These are phyloP conservation scores for Pelargonium cotyledonis DNA, from an alignment of 441 rosid genomes.

Conservation along the genomic window DNA sequence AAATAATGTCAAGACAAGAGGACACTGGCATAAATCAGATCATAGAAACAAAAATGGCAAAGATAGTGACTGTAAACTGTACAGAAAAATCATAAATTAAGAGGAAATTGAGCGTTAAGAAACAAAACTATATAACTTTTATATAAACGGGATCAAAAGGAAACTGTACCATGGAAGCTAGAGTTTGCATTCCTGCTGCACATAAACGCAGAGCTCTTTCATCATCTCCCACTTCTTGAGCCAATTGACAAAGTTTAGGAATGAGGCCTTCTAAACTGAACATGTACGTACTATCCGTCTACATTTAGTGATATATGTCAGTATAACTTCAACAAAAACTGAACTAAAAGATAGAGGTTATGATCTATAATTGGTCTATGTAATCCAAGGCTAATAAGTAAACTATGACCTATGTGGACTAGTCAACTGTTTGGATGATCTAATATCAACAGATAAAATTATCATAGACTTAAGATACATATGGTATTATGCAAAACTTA, in stretches of 20 bases:
- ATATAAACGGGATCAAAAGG: neutral
- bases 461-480: neutral
- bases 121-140: too few species aligned
- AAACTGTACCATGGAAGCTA: slow-evolving; percentile 72
- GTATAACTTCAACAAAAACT: slow-evolving; percentile 16
- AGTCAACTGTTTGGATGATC: neutral
- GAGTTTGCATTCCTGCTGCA: slow-evolving; percentile 70
- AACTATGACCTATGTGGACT: neutral
- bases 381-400: neutral
- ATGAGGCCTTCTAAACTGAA: slow-evolving; percentile 92
- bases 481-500: neutral
- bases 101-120: neutral
- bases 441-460: neutral
- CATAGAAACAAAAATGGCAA: neutral
- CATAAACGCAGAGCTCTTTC: slow-evolving; percentile 59
- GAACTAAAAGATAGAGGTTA: slow-evolving; percentile 3
- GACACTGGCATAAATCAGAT: neutral
- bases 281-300: slow-evolving; percentile 70
- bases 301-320: slow-evolving; percentile 25
- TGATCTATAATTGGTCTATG: neutral
- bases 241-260: slow-evolving; percentile 87
- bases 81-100: neutral
- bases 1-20: neutral
- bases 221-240: slow-evolving; percentile 69
- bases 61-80: neutral